These are phyloP conservation scores for Fusarium nurragi DNA, from an alignment of 2,329 filamentous ascomycete genomes.

Conservation along the genomic window DNA sequence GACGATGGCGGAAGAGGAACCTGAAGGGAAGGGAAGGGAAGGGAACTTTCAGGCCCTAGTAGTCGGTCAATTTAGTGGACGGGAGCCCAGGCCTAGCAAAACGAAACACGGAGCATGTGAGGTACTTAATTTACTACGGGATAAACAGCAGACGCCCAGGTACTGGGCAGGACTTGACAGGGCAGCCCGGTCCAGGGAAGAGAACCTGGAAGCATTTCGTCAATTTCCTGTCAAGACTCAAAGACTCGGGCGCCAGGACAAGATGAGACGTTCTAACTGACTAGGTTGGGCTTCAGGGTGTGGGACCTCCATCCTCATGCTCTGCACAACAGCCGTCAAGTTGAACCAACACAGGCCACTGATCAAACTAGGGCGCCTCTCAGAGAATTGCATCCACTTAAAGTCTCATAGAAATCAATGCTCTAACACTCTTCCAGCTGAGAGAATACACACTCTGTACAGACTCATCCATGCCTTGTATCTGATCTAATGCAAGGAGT, in stretches of 20 bases:
- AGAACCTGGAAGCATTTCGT: constrained; percentile 16
- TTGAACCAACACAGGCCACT: constrained; percentile 3
- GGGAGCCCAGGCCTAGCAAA: constrained; percentile 19
- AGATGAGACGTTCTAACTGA: constrained; percentile 40
- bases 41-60: constrained; percentile 20
- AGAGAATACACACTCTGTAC: too few relatives aligned
- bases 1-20: neutral
- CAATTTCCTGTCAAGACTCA: constrained; percentile 33
- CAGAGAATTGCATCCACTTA: neutral
- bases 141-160: constrained; percentile 15
- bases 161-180: neutral
- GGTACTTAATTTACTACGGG: constrained; percentile 21
- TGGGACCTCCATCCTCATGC: constrained; percentile 26
- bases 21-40: neutral
- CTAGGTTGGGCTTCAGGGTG: constrained; percentile 39
- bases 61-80: constrained; percentile 13
- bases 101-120: constrained; percentile 21
- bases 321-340: neutral
- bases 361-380: constrained; percentile 16
- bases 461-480: neutral
- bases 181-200: constrained; percentile 12
- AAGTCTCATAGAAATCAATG: neutral
- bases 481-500: constrained; percentile 35
- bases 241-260: constrained; percentile 44
- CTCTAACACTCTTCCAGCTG: neutral